Evolutionary conservation across 306 rosid genomes (phyloP).

Genomic region (Sicyos baderoa): DNA sequence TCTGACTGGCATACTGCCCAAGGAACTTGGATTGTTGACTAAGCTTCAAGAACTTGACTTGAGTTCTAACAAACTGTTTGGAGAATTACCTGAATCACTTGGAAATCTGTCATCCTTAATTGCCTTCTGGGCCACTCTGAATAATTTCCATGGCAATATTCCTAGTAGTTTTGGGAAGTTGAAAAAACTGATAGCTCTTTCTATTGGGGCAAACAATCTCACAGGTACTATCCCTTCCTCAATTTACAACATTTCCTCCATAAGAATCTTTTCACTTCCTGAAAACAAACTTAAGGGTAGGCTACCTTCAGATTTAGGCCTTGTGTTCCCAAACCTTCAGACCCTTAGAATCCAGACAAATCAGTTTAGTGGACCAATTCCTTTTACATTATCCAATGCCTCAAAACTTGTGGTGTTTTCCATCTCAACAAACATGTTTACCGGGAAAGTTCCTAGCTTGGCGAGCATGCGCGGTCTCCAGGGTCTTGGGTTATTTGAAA

Average conservation of each 20-base stretch:
- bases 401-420: background rate
- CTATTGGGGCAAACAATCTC: conserved; percentile 5
- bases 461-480: no score
- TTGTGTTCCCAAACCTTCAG: conserved; percentile 21
- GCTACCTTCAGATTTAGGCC: conserved; percentile 25
- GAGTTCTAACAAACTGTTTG: background rate
- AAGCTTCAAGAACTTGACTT: conserved; percentile 13
- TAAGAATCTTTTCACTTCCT: background rate
- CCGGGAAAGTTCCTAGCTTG: conserved; percentile 27
- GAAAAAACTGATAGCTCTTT: background rate
- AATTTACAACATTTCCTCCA: conserved; percentile 24
- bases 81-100: conserved; percentile 18
- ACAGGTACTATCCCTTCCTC: conserved; percentile 26
- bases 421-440: background rate
- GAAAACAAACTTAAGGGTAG: conserved; percentile 22
- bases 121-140: background rate
- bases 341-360: background rate
- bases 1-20: conserved; percentile 15
- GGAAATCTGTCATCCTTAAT: conserved; percentile 22
- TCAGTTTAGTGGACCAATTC: conserved; percentile 22
- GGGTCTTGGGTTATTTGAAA: background rate
- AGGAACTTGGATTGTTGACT: background rate
- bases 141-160: background rate
- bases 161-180: no score
- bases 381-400: conserved; percentile 21